Conservation (phyloP, 2,329 filamentous ascomycete genomes). For the Parastagonospora nodorum region DNA sequence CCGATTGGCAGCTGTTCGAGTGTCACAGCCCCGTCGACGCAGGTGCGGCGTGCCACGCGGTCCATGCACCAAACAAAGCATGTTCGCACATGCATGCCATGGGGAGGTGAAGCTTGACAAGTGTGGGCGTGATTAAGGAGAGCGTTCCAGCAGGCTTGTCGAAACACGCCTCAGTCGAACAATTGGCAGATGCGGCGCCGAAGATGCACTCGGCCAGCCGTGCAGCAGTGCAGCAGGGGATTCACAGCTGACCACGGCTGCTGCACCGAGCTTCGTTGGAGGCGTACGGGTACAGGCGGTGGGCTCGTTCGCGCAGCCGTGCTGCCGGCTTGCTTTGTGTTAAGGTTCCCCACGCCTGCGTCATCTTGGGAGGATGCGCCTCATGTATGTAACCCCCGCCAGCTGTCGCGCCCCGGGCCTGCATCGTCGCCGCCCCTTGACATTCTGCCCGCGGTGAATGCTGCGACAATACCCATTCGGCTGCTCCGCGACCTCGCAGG, state of each 20-base stretch:
- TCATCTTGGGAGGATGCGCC: conserved; percentile 26
- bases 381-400: conserved; percentile 30
- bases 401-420: conserved; percentile 14
- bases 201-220: background rate
- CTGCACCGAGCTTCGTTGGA: background rate
- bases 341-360: conserved; percentile 32
- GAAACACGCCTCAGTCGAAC: conserved; percentile 3
- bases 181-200: background rate
- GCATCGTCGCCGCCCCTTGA: conserved; percentile 12
- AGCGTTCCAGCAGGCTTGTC: background rate
- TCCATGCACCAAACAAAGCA: conserved; percentile 4
- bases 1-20: conserved; percentile 1
- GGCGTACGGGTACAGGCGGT: background rate
- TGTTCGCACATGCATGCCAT: conserved; percentile 1
- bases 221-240: background rate
- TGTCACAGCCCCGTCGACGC: conserved; percentile 1
- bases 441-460: conserved; percentile 26
- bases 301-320: background rate
- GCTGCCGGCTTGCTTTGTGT: conserved; percentile 13
- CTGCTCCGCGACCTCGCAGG: conserved; percentile 23
- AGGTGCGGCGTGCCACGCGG: conserved; percentile 5
- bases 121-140: conserved; percentile 10
- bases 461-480: conserved; percentile 20
- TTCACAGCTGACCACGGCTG: background rate
- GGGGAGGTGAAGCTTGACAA: conserved; percentile 7